phyloP scores from a whole-genome alignment of 495 filamentous ascomycete genomes.

The Xylaria flabelliformis region DNA sequence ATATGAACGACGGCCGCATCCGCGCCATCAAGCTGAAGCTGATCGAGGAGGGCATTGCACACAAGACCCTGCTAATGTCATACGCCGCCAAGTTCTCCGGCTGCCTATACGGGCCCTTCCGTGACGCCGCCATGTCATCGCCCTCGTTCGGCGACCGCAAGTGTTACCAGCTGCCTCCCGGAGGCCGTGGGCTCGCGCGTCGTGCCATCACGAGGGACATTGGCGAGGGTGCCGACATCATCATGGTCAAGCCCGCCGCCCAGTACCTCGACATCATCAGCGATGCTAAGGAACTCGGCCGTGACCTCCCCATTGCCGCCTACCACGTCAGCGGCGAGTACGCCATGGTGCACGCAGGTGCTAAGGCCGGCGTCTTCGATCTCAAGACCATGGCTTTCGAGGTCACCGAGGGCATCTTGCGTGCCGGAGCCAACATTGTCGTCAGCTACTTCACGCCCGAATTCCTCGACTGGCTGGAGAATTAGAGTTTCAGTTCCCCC shows the following conservation, averaged over 20 bases:
- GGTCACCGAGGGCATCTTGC: constrained; percentile 86
- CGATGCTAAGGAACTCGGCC: constrained; percentile 91
- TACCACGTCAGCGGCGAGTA: constrained; percentile 98
- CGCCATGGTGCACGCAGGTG: constrained; percentile 96
- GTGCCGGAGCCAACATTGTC: constrained; percentile 90
- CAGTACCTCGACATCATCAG: constrained; percentile 96
- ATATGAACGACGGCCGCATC: constrained; percentile 98
- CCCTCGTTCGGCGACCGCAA: constrained; percentile 93
- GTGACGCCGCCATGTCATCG: constrained; percentile 90
- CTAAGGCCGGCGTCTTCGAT: constrained; percentile 97
- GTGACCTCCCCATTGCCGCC: constrained; percentile 87
- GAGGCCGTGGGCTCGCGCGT: constrained; percentile 89
- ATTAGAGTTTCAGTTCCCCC: constrained; percentile 27
- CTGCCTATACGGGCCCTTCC: constrained; percentile 95
- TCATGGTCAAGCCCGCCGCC: constrained; percentile 97
- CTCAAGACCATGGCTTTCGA: constrained; percentile 95
- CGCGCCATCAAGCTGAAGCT: constrained; percentile 95
- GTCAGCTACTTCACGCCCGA: constrained; percentile 94
- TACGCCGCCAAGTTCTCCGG: constrained; percentile 98
- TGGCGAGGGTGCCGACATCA: constrained; percentile 91
- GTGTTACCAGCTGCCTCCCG: constrained; percentile 95
- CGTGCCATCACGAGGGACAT: constrained; percentile 92
- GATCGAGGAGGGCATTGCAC: constrained; percentile 88
- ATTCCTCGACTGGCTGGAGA: constrained; percentile 82
- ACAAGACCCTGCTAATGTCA: constrained; percentile 90